These are phyloP conservation scores for Trypanosoma cruzi DNA, from an alignment of 208 protist species.

Conservation along the genomic window DNA sequence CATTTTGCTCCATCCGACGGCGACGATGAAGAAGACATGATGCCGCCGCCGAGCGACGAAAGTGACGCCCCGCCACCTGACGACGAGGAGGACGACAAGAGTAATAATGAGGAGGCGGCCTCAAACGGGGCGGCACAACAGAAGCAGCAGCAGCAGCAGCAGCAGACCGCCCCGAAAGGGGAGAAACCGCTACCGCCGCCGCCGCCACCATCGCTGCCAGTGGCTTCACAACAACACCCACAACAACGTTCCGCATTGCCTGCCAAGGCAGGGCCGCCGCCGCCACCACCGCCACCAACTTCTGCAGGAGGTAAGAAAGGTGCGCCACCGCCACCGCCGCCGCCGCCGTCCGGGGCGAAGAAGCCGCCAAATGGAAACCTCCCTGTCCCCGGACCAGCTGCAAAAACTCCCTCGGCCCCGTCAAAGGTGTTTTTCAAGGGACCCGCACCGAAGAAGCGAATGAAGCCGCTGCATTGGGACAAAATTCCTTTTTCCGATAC, in stretches of 20 bases:
- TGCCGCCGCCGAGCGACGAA: conserved; percentile 22
- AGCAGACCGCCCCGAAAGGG: neutral
- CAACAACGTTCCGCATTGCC: conserved; percentile 6
- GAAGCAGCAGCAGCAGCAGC: too few relatives aligned
- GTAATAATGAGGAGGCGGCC: neutral
- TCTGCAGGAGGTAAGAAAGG: conserved; percentile 22
- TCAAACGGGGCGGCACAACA: neutral
- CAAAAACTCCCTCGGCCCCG: neutral
- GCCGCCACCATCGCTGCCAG: conserved; percentile 6
- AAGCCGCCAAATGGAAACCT: neutral
- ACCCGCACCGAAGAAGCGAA: conserved; percentile 32
- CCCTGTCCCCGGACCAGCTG: neutral
- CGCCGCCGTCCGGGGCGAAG: conserved; percentile 5
- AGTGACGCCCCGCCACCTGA: conserved; percentile 21
- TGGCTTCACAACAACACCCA: neutral
- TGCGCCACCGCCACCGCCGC: conserved; percentile 18
- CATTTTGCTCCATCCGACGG: neutral
- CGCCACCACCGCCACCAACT: conserved; percentile 26
- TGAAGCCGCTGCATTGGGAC: conserved; percentile 44
- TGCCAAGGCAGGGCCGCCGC: conserved; percentile 17
- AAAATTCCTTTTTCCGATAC: conserved; percentile 25
- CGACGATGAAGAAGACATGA: conserved; percentile 23
- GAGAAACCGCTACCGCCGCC: neutral
- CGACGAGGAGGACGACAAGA: conserved; percentile 11
- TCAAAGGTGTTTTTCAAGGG: conserved; percentile 26